Evolutionary conservation across 495 filamentous ascomycete species (phyloP), one percentile per base, ranked within the genome.

Genomic region (Astrocystis sublimbata): DNA sequence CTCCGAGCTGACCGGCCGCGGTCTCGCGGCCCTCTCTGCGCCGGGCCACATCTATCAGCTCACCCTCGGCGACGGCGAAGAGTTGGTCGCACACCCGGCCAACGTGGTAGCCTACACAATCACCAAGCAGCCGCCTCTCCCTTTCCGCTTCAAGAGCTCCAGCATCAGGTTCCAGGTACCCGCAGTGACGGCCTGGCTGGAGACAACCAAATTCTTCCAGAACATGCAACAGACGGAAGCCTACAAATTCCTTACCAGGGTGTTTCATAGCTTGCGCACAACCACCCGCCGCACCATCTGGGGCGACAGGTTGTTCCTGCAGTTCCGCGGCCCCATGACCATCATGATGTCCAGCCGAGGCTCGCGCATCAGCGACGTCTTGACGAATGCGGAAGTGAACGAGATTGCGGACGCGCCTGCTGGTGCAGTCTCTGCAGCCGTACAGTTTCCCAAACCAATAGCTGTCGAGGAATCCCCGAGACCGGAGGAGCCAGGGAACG

Each of bases 271-370:
- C 35, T 58, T 96, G 17, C 82, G 91, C 35, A 93, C 91, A 1
- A 89, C 89, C 74, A 80, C 85, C 31, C 82, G 93, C 57, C 80
- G 88, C 68, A 88, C 88, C 3, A 89, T 98, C n/a, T 96, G 91
- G 91, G 94, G 94, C 30, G 94, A 98, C 73, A 78, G 93, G 64
- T 79, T 97, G 13, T 98, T 98, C 70, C 77, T 98, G 23, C 88
- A 90, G 66, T 97, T 98, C 68, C 82, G 88, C 24, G 94, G 94
- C 0, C 94, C 94, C 21, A 85, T 83, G 2, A 96, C 88, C 4
- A 81, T 98, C 35, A 79, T 98, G 23, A 75, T 98, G 67, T 94
- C 96, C 67, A 92, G 91, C 24, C 86, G 93, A 19, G 91, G 87
- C 6, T 82, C 89, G 9, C 77, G 88, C 1, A 75, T 96, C 19